phyloP scores from a whole-genome alignment of 192 early-diverging fungal genomes.

The Entomortierella lignicola region DNA sequence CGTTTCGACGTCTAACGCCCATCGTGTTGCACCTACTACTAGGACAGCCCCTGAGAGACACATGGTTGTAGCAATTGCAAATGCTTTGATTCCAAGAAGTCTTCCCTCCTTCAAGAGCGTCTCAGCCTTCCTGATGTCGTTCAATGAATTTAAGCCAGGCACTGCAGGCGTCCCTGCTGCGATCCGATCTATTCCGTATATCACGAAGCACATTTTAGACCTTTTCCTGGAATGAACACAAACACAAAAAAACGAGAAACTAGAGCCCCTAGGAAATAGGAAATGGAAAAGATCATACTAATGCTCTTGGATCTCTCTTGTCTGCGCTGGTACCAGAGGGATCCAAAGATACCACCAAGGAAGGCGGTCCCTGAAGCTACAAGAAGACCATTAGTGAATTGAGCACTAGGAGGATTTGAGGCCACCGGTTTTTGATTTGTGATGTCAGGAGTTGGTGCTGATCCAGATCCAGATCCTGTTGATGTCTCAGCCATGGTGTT shows the following conservation, averaged over 20 bases:
- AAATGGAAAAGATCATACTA: constrained; percentile 13
- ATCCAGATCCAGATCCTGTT: neutral
- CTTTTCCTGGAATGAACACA: neutral
- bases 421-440: constrained; percentile 2
- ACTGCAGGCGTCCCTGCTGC: constrained; percentile 13
- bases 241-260: neutral
- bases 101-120: constrained; percentile 39
- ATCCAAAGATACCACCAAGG: constrained; percentile 48
- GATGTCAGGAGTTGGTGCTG: neutral
- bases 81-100: constrained; percentile 45
- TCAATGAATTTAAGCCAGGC: constrained; percentile 28
- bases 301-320: constrained; percentile 38
- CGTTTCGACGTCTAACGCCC: constrained; percentile 50
- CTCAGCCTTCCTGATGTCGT: constrained; percentile 42
- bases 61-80: constrained; percentile 42
- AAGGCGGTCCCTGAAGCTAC: constrained; percentile 47
- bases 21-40: constrained; percentile 38
- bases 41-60: constrained; percentile 46
- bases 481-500: neutral
- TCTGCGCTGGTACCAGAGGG: constrained; percentile 44
- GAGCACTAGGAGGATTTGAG: constrained; percentile 30
- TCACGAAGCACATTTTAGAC: no score
- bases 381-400: constrained; percentile 49
- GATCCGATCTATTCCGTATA: constrained; percentile 19
- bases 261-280: no score